phyloP scores from a whole-genome alignment of 805 yeast genomes.

The Monosporozyma siamensis region DNA sequence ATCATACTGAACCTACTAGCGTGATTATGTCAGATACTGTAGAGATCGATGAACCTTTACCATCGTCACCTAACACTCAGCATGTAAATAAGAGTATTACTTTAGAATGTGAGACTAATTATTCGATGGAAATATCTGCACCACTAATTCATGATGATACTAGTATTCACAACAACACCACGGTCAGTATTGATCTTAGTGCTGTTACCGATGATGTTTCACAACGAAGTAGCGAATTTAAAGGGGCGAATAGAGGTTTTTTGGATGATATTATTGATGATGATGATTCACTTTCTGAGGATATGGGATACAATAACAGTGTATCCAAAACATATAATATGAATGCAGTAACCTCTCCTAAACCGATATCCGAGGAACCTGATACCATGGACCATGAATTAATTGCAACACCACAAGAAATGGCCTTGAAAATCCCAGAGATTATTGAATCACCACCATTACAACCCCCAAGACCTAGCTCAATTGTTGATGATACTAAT shows the following conservation, averaged over 20 bases:
- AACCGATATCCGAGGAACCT: too few species aligned
- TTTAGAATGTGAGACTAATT: neutral
- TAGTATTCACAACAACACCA: constrained; percentile 2
- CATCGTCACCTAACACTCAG: neutral
- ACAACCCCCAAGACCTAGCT: too few species aligned
- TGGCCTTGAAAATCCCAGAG: neutral
- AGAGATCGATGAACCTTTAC: neutral
- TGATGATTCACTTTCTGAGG: constrained; percentile 9
- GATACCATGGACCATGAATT: too few species aligned
- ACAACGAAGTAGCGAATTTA: neutral
- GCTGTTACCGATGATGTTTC: neutral
- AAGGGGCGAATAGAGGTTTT: neutral
- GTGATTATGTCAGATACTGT: neutral
- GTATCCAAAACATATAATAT: neutral
- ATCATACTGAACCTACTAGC: neutral
- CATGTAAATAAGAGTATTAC: neutral
- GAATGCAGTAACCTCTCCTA: too few species aligned
- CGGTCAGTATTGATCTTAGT: neutral
- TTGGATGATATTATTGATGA: constrained; percentile 13
- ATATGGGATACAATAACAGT: neutral
- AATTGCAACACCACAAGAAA: too few species aligned
- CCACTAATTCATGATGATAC: constrained; percentile 18
- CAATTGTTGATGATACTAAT: too few species aligned
- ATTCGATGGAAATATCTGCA: constrained; percentile 17
- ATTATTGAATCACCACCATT: neutral